phyloP scores from a whole-genome alignment of 202 grass and related monocot species.

The Carex arenaria region DNA sequence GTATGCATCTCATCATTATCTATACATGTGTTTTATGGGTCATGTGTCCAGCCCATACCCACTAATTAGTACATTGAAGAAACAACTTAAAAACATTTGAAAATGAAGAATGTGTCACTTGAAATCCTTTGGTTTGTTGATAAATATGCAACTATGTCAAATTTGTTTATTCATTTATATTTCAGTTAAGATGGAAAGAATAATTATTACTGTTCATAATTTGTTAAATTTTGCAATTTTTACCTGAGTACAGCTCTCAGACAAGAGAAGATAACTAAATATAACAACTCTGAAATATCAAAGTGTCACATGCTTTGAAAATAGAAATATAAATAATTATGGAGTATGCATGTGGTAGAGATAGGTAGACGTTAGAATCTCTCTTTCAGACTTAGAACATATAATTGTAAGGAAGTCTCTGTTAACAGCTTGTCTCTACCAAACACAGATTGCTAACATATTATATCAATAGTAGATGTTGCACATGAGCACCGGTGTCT shows the following conservation, averaged over 20 bases:
- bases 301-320: conserved; percentile 2
- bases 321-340: neutral
- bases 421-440: conserved; percentile 18
- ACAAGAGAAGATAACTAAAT: neutral
- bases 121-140: neutral
- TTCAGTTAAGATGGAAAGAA: neutral
- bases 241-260: neutral
- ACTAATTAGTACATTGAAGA: conserved; percentile 5
- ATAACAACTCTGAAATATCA: neutral
- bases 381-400: neutral
- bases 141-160: neutral
- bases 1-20: neutral
- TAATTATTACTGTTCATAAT: neutral
- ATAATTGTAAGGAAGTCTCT: neutral
- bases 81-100: neutral
- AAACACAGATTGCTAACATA: conserved; percentile 9
- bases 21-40: conserved; percentile 12
- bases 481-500: neutral
- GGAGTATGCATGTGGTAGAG: conserved; percentile 14
- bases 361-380: conserved; percentile 13
- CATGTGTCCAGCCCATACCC: conserved; percentile 3
- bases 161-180: neutral
- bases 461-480: conserved; percentile 10
- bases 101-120: neutral
- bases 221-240: neutral